A percentile compares a stretch with the other conserved stretches of the same genome.
phyloP scores from a whole-genome alignment of 768 basidiomycete genomes.

The Pleurotus tuber-regium region DNA sequence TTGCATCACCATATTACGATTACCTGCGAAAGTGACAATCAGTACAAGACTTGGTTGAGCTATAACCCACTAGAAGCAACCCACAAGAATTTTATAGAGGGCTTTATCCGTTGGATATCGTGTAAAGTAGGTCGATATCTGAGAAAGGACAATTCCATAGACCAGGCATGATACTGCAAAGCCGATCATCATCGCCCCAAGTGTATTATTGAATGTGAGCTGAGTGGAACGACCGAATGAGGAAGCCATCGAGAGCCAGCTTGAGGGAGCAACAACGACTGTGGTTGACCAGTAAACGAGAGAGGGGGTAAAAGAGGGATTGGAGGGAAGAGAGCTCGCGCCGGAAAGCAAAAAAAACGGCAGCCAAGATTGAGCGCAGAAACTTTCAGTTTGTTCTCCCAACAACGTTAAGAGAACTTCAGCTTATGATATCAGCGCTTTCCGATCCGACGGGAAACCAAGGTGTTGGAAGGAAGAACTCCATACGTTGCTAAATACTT shows the following conservation, averaged over 20 bases:
- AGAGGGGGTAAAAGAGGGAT: too few species aligned
- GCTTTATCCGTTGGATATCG: conserved; percentile 34
- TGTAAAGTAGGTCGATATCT: conserved; percentile 35
- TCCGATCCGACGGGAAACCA: too few species aligned
- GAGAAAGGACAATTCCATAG: conserved; percentile 38
- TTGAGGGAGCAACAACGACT: not conserved
- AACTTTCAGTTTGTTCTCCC: too few species aligned
- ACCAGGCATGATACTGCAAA: conserved; percentile 36
- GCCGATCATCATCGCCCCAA: conserved; percentile 39
- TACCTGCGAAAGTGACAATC: too few species aligned
- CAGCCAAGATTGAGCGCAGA: too few species aligned
- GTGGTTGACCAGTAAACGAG: too few species aligned
- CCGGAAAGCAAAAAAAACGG: too few species aligned
- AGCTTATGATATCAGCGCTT: too few species aligned
- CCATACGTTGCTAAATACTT: too few species aligned
- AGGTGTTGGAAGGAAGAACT: too few species aligned
- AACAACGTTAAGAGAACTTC: too few species aligned
- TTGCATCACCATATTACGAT: not conserved
- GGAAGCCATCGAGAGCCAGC: not conserved
- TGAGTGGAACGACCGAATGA: conserved; percentile 3
- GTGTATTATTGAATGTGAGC: conserved; percentile 30
- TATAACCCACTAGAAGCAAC: conserved; percentile 11
- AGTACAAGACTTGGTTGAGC: conserved; percentile 1
- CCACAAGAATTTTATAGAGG: conserved; percentile 32
- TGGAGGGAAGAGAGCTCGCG: not conserved